Base-by-base conservation (phyloP, 176 grass and related monocot species). In the Panicum miliaceum region DNA sequence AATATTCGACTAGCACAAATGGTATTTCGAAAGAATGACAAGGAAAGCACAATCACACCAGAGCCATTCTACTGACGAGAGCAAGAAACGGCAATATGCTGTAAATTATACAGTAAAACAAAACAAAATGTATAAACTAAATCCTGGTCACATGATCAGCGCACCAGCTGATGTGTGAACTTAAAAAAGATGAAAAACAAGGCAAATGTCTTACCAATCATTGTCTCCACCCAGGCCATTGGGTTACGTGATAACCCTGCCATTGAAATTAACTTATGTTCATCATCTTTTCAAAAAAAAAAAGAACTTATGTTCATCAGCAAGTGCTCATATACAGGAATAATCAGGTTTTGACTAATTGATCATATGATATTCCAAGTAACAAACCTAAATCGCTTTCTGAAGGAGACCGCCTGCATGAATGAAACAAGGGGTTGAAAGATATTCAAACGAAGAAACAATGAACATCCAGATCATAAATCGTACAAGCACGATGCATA, bases 131-230 rank as follows among this genome's bases (percentile, higher is more conserved):
- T 5, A 32, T 64, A 32, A 64, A 20, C 63, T 2, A 36, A 63
- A 32, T 27, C 16, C 12, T 34, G 14, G 1, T 2, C 15, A 64
- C 18, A 6, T 14, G 18, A 34, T 64, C 14, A 32, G n/a, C 5
- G 35, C 29, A 35, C 62, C 4, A 6, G 29, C 29, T 35, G 34
- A 64, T 35, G 29, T n/a, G 35, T 64, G 13, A 35, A 35, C 27
- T 34, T 13, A 7, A 35, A 64, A 64, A 64, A 6, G 15, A 0
- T 65, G 3, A 3, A 66, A 66, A 6, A 7, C n/a, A n/a, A n/a
- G n/a, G n/a, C n/a, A n/a, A n/a, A n/a, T n/a, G n/a, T n/a, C 50
- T 66, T 80, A 80, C 77, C 26, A 52, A 80, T 36, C 22, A 80
- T 1, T 4, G 8, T 25, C 26, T 34, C 10, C 4, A 80, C 14